These are phyloP conservation scores for Ascobolus immersus DNA, from an alignment of 495 filamentous ascomycete genomes.

Conservation along the genomic window DNA sequence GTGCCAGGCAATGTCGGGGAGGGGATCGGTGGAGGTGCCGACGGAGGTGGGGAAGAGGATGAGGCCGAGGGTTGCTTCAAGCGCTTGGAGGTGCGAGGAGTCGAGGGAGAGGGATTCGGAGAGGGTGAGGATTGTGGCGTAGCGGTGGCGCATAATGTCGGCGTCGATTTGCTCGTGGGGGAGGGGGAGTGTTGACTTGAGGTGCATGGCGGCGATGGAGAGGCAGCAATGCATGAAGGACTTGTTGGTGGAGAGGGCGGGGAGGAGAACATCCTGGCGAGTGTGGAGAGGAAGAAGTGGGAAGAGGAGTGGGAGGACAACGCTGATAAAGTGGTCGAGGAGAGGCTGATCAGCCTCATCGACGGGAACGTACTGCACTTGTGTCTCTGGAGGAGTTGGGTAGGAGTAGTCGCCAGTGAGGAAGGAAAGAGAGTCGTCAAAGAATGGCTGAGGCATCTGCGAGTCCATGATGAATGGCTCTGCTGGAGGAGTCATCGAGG, in stretches of 20 bases:
- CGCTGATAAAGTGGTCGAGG: conserved; percentile 75
- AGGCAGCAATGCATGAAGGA: conserved; percentile 88
- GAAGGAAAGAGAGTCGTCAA: conserved; percentile 21
- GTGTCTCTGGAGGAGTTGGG: conserved; percentile 34
- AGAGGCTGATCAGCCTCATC: conserved; percentile 67
- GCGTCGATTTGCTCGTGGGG: conserved; percentile 55
- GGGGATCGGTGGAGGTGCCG: conserved; percentile 54
- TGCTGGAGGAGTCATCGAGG: no score
- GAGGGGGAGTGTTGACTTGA: conserved; percentile 48
- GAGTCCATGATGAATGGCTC: conserved; percentile 5
- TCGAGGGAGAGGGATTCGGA: conserved; percentile 63
- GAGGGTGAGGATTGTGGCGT: conserved; percentile 60
- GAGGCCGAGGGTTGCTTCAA: conserved; percentile 85
- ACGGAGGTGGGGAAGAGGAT: conserved; percentile 90
- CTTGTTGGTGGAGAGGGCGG: conserved; percentile 67
- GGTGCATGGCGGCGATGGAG: conserved; percentile 83
- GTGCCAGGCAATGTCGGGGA: conserved; percentile 89
- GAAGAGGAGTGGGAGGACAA: conserved; percentile 69
- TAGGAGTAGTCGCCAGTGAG: conserved; percentile 56
- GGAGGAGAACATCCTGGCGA: conserved; percentile 56
- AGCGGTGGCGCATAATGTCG: conserved; percentile 84
- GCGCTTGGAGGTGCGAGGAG: conserved; percentile 57
- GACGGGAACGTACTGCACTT: conserved; percentile 34
- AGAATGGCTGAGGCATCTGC: conserved; percentile 4
- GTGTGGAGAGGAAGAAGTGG: conserved; percentile 76